Evolutionary conservation across 345 rosid genomes (phyloP).

Genomic region (Lepidium africanum): DNA sequence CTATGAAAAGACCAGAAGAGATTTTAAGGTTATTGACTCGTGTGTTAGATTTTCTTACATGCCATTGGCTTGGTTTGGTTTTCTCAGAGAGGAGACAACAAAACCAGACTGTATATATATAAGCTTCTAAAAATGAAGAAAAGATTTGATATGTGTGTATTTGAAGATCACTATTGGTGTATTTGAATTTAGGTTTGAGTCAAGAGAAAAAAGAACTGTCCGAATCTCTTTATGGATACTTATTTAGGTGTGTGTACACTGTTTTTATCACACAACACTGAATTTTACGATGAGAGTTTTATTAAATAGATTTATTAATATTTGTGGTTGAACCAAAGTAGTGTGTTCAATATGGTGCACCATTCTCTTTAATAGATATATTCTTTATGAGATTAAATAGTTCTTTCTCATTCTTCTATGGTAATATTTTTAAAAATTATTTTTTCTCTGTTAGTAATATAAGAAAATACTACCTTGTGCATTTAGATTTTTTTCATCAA

Average conservation of each 20-base stretch:
- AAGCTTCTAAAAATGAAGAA: conserved; percentile 4
- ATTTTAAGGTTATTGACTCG: conserved; percentile 4
- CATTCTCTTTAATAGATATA: background rate
- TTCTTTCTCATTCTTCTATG: no score
- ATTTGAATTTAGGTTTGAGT: conserved; percentile 15
- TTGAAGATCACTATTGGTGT: conserved; percentile 13
- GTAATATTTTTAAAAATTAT: no score
- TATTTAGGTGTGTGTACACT: conserved; percentile 5
- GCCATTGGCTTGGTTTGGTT: conserved; percentile 7
- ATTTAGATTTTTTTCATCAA: no score
- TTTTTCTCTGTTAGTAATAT: no score
- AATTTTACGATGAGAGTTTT: background rate
- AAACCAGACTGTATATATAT: background rate
- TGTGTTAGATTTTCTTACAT: conserved; percentile 8
- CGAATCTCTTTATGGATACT: conserved; percentile 18
- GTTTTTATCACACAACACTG: conserved; percentile 2
- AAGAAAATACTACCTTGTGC: no score
- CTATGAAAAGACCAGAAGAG: background rate
- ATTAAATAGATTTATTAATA: background rate
- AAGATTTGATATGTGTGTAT: background rate
- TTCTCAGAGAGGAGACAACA: conserved; percentile 5
- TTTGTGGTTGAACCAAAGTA: background rate
- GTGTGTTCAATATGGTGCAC: conserved; percentile 3
- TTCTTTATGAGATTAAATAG: no score
- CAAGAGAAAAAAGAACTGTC: conserved; percentile 13